Conservation (phyloP, 768 basidiomycete species). For the Podaxis mareebaensis region DNA sequence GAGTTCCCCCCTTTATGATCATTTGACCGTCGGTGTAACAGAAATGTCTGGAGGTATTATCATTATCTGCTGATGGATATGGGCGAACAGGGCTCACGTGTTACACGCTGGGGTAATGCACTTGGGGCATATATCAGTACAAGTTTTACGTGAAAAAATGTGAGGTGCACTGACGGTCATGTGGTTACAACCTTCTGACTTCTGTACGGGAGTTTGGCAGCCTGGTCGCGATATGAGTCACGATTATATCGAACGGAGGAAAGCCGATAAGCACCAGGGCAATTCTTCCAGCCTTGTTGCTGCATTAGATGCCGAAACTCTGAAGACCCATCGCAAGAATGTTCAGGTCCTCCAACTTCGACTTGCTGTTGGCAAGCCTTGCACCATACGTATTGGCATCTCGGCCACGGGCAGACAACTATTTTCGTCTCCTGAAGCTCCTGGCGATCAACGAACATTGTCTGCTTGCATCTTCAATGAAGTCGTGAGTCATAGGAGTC, state of each 20-base stretch:
- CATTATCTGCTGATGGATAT: neutral
- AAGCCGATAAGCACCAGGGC: slow-evolving; percentile 45
- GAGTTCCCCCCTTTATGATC: slow-evolving; percentile 34
- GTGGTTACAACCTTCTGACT: slow-evolving; percentile 56
- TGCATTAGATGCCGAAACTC: slow-evolving; percentile 26
- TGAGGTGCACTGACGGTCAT: slow-evolving; percentile 47
- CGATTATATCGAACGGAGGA: neutral
- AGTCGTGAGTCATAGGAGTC: neutral
- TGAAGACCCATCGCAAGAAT: slow-evolving; percentile 26
- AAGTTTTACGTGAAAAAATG: neutral
- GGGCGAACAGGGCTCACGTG: slow-evolving; percentile 28
- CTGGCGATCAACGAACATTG: slow-evolving; percentile 25
- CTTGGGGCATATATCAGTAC: slow-evolving; percentile 28
- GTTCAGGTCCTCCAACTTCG: slow-evolving; percentile 14
- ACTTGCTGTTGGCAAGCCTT: slow-evolving; percentile 24
- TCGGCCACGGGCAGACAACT: slow-evolving; percentile 25
- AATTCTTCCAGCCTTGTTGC: slow-evolving; percentile 33
- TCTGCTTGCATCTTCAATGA: slow-evolving; percentile 23
- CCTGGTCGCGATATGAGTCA: slow-evolving; percentile 26
- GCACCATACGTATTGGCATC: slow-evolving; percentile 26
- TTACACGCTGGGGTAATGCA: slow-evolving; percentile 61
- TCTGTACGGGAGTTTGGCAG: slow-evolving; percentile 50
- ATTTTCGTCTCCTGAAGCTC: slow-evolving; percentile 22
- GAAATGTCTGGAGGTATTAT: slow-evolving; percentile 38
- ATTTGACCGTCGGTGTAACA: slow-evolving; percentile 51